Conservation (phyloP, 495 filamentous ascomycete genomes). For the Podospora pseudoanserina region DNA sequence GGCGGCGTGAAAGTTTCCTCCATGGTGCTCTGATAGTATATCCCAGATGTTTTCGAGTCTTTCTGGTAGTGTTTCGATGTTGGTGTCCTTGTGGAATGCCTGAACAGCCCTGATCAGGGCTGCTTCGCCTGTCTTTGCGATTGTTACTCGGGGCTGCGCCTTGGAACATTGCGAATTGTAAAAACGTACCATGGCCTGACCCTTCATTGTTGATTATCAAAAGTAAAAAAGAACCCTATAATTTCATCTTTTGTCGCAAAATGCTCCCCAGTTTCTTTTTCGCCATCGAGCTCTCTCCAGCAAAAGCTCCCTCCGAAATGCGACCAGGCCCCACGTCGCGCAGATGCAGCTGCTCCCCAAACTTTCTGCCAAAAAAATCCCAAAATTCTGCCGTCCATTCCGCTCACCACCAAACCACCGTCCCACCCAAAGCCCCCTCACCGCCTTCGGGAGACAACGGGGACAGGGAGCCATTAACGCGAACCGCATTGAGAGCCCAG, state of each 20-base stretch:
- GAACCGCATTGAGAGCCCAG: slow-evolving; percentile 11
- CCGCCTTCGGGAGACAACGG: slow-evolving; percentile 38
- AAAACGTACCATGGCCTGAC: slow-evolving; percentile 3
- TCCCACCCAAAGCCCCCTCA: slow-evolving; percentile 17
- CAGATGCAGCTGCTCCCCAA: neutral
- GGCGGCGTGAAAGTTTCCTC: slow-evolving; percentile 40
- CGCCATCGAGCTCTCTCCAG: neutral
- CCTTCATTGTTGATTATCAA: slow-evolving; percentile 16
- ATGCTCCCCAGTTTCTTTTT: neutral
- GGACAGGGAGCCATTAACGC: slow-evolving; percentile 21
- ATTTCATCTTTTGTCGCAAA: neutral
- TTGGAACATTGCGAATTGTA: neutral
- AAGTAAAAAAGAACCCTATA: neutral
- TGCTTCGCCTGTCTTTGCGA: slow-evolving; percentile 22
- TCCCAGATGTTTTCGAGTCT: slow-evolving; percentile 40
- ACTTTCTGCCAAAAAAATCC: slow-evolving; percentile 29
- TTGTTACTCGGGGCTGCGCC: slow-evolving; percentile 3
- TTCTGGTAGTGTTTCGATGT: slow-evolving; percentile 34
- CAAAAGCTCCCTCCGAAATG: neutral
- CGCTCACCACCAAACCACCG: slow-evolving; percentile 1
- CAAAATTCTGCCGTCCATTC: slow-evolving; percentile 37
- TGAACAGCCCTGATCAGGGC: slow-evolving; percentile 27
- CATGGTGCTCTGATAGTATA: slow-evolving; percentile 28
- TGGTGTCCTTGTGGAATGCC: slow-evolving; percentile 38
- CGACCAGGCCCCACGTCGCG: slow-evolving; percentile 12